Evolutionary conservation across 2,329 filamentous ascomycete genomes (phyloP), one percentile per base, ranked within the genome.

Genomic region (Scortechinia acanthostroma): DNA sequence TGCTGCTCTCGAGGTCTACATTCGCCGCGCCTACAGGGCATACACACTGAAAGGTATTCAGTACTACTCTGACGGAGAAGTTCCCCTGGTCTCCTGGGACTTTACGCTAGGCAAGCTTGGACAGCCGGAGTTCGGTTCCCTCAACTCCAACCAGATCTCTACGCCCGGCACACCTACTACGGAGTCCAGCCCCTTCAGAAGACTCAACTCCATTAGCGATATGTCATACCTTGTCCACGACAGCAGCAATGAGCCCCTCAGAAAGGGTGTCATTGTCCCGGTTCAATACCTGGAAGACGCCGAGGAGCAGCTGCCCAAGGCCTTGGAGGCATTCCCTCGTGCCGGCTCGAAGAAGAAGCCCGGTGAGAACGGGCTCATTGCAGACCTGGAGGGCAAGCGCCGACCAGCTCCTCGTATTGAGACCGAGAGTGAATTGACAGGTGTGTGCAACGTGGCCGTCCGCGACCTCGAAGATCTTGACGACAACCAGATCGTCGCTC

Each of bases 1-100:
- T 49, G 93, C 93, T 48, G 89, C 93, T 42, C 78, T 98, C 3
- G 93, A 98, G 63, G 91, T 97, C 43, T 98, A 98, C 64, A 84
- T 95, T 50, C 91, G 93, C 56, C 88, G 93, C 51, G 91, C 93
- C 14, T 98, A 98, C 72, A 88, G 93, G 73, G 93, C 93, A 2
- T 98, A 98, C 68, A 83, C 87, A 48, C 73, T 98, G 44, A 91
- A 94, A 75, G 74, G 82, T 54, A 85, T 98, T 47, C 80, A 95
- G 55, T 98, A 98, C 63, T 80, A 91, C 57, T 10, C 35, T 6
- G 83, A 85, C 45, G 80, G 89, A 47, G 89, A 95, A 55, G 73
- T 86, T 20, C 81, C 85, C 6, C 95, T 87, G 58, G 72, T 97
- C 33, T 89, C 90, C 10, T 98, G 93, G 93, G 91, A 97, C 66